Base-by-base conservation (phyloP, 2,329 filamentous ascomycete genomes). In the Curvularia sp. region DNA sequence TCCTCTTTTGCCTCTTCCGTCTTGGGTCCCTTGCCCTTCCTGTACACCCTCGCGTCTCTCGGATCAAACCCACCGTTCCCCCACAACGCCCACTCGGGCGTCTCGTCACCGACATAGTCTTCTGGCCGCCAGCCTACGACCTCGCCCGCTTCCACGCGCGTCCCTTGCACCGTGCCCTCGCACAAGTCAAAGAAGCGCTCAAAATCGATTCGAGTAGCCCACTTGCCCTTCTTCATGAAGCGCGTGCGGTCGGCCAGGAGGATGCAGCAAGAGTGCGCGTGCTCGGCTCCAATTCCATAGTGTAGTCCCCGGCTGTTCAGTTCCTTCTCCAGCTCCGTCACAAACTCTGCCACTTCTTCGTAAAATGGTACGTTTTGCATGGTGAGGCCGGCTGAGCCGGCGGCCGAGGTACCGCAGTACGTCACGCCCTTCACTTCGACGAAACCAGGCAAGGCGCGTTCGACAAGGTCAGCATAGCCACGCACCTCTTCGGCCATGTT, bases 281-380 rank as follows among this genome's bases (percentile, higher is more conserved):
- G 94, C 79, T 98, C 95, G 1, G 94, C 95, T 0, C 91, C 94
- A 67, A 98, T 94, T 18, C 94, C 94, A 70, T 98, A 98, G 1
- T 82, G 83, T 6, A 98, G 81, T 0, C 91, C 92, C 39, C 91
- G 84, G 49, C 83, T 82, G 36, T 82, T 80, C 12, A 98, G 81
- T 60, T 90, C 88, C 32, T 80, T 79, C 62, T 93, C 87, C 0
- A 97, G 84, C 0, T 89, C 88, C 38, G 85, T 83, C 9, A 96
- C 93, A 72, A 97, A 98, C 2, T 88, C 87, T 34, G 86, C 86
- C 2, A 97, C 91, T 57, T 97, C 94, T 75, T 90, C 89, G 79
- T 97, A 98, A 73, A 97, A 98, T 0, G 94, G 94, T 9, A 98
- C 95, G 73, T 98, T 98, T 70, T 92, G 87, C 94, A 98, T 98